Conservation (phyloP, 2,329 filamentous ascomycete genomes). For the Penicillium sp. region DNA sequence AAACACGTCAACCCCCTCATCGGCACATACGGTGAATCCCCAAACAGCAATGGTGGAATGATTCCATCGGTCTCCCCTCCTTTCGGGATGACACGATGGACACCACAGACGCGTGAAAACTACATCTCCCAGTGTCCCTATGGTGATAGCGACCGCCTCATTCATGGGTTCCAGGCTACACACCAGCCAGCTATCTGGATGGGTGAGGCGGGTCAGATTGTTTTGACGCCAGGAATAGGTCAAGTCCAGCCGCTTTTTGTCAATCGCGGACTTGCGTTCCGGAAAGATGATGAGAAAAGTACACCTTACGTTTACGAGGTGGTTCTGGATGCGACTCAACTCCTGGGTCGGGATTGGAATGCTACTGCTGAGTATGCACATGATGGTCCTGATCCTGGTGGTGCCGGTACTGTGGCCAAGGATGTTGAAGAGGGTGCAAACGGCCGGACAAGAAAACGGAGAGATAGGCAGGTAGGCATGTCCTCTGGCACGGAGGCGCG, state of each 20-base stretch:
- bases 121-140: conserved; percentile 54
- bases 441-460: conserved; percentile 36
- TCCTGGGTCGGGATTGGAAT: conserved; percentile 36
- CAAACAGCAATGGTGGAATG: conserved; percentile 26
- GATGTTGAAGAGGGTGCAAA: conserved; percentile 43
- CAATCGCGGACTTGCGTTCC: conserved; percentile 44
- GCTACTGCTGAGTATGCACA: conserved; percentile 34
- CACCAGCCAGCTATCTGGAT: conserved; percentile 57
- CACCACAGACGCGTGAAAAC: conserved; percentile 51
- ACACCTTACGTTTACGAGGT: conserved; percentile 51
- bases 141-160: conserved; percentile 43
- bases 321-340: conserved; percentile 39
- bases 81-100: conserved; percentile 55
- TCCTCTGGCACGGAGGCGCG: neutral
- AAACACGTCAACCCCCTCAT: conserved; percentile 22
- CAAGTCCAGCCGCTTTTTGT: conserved; percentile 38
- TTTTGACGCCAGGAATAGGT: conserved; percentile 44
- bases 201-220: conserved; percentile 51
- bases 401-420: conserved; percentile 40
- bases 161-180: conserved; percentile 53
- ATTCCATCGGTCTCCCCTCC: conserved; percentile 24
- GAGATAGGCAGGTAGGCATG: conserved; percentile 5
- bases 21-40: conserved; percentile 19
- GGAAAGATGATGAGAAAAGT: conserved; percentile 46
- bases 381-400: conserved; percentile 42